These are phyloP conservation scores for Dunaliella sp. DNA, from an alignment of 139 green algal genomes.

Conservation along the genomic window DNA sequence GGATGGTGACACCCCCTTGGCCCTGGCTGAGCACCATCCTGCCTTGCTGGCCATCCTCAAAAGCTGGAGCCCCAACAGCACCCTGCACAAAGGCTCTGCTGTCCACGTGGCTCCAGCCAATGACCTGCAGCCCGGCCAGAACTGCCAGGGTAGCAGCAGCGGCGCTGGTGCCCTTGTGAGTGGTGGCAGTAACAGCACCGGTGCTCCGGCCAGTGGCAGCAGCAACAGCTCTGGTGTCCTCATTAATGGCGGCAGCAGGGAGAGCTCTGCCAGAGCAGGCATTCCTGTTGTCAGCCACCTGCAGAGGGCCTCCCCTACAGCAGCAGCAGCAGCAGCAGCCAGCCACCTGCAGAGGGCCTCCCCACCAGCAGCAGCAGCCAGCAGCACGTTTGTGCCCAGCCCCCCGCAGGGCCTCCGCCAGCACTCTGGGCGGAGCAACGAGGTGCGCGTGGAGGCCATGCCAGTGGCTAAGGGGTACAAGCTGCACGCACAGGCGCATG, in stretches of 20 bases:
- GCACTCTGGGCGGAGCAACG: background rate
- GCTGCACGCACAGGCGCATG: background rate
- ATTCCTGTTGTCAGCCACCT: background rate
- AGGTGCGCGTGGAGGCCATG: background rate
- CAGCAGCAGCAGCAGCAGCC: background rate
- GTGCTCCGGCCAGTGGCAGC: too few relatives aligned
- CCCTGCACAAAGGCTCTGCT: background rate
- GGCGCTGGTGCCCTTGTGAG: too few relatives aligned
- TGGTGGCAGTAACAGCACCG: too few relatives aligned
- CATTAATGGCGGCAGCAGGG: too few relatives aligned
- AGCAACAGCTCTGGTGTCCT: too few relatives aligned
- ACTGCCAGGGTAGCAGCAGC: background rate
- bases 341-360: background rate
- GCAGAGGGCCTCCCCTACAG: background rate
- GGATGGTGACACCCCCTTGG: constrained; percentile 5
- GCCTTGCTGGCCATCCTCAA: background rate
- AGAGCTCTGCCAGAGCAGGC: too few relatives aligned
- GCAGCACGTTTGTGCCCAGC: background rate
- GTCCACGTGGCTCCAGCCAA: background rate
- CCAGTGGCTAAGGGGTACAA: background rate
- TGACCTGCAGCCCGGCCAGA: background rate
- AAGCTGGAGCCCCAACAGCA: background rate
- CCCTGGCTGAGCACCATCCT: background rate
- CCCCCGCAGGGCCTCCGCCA: background rate
- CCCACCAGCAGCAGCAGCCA: background rate